Evolutionary conservation across 495 filamentous ascomycete genomes (phyloP), one percentile per base, ranked within the genome.

Genomic region (Emericellopsis terricola): DNA sequence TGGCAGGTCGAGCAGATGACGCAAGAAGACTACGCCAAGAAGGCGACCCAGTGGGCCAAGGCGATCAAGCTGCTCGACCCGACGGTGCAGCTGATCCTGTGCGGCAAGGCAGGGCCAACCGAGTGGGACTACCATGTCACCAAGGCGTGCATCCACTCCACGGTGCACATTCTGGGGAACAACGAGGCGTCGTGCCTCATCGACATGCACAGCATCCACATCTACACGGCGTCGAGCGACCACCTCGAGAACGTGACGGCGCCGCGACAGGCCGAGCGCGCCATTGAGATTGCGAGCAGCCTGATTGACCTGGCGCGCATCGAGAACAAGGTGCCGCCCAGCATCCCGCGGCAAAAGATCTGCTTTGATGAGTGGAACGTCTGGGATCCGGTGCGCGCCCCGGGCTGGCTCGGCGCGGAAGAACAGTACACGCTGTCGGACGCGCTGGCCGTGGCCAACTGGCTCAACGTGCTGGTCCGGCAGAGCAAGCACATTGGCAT

Each of bases 361-460:
- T 84, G 79, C 53, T 84, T 84, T 48, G 80, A 86, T 49, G 79
- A 84, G 51, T 84, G 80, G 79, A 81, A 86, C 51, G 77, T 84
- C 9, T 84, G 79, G 80, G 78, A 84, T 46, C 77, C 77, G 5
- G 57, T 65, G 24, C 68, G 78, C 16, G 78, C 80, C 1, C 73
- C 72, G 3, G 78, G 76, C 27, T 72, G 75, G 40, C 51, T 61
- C 33, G 76, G 76, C 14, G 76, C 69, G 1, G 76, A 80, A 49
- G 73, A 81, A 46, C 52, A 49, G 44, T 31, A 86, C 51, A 82
- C 76, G 0, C 65, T 84, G 11, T 79, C 73, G 1, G 80, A 86
- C 48, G 78, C 78, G 4, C 54, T 82, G 10, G 78, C 78, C 31
- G 80, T 84, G 0, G 68, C 62, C 2, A 68, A 76, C 9, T 86